A percentile compares a stretch with the other conserved stretches of the same genome.
Evolutionary conservation across 495 filamentous ascomycete species (phyloP).

Genomic region (Tuber borchii): DNA sequence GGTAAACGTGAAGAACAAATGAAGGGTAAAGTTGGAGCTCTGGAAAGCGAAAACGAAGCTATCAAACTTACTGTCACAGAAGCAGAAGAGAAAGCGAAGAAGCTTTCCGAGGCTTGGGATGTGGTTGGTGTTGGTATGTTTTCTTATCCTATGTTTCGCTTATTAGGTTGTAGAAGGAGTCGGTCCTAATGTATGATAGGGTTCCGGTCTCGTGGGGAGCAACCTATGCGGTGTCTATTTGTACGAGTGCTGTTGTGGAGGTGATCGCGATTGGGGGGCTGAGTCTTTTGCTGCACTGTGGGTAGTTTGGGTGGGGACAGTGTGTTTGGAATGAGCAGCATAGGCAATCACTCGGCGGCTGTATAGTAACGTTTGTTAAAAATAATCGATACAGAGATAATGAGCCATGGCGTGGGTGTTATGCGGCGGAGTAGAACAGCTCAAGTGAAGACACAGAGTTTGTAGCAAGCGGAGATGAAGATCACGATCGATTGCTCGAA

Average conservation of each 20-base stretch:
- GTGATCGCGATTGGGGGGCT: slow-evolving; percentile 49
- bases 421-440: too few relatives aligned
- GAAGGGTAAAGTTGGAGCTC: slow-evolving; percentile 17
- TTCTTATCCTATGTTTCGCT: too few relatives aligned
- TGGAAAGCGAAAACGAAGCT: slow-evolving; percentile 15
- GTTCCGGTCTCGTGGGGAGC: too few relatives aligned
- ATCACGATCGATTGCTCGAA: too few relatives aligned
- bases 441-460: too few relatives aligned
- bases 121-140: slow-evolving; percentile 28
- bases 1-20: background rate
- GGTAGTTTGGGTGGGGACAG: slow-evolving; percentile 46
- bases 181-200: too few relatives aligned
- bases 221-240: too few relatives aligned
- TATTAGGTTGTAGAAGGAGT: too few relatives aligned
- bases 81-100: slow-evolving; percentile 17
- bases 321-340: background rate
- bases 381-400: too few relatives aligned
- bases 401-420: too few relatives aligned
- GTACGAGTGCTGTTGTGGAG: slow-evolving; percentile 41
- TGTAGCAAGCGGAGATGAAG: too few relatives aligned
- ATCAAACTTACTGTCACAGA: slow-evolving; percentile 20
- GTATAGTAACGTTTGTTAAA: background rate
- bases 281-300: slow-evolving; percentile 47
- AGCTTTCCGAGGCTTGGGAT: slow-evolving; percentile 43
- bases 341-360: background rate